Evolutionary conservation across 306 rosid species (phyloP).

Genomic region (Sphenostylis stenocarpa): DNA sequence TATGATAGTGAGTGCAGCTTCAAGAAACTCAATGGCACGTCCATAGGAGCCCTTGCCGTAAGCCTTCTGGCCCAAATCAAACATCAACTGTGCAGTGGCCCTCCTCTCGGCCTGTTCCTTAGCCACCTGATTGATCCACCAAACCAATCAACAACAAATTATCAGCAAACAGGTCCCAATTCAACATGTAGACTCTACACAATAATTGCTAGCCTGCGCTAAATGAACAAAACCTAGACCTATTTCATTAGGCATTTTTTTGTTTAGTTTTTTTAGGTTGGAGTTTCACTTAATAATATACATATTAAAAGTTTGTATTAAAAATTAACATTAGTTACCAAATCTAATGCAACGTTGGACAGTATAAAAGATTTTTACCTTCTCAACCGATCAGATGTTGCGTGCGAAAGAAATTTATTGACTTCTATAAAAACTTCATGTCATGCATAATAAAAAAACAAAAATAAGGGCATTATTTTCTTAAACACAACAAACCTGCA

Average conservation of each 20-base stretch:
- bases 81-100: slow-evolving; percentile 91
- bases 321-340: not conserved
- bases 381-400: not conserved
- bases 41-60: slow-evolving; percentile 90
- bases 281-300: not conserved
- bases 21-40: slow-evolving; percentile 88
- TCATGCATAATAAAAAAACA: not conserved
- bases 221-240: not conserved
- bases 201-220: not conserved
- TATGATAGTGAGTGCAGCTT: slow-evolving; percentile 90
- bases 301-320: not conserved
- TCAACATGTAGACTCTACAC: not conserved
- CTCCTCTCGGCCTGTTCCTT: slow-evolving; percentile 95
- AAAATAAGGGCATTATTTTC: not conserved
- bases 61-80: slow-evolving; percentile 92
- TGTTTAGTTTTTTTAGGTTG: not conserved
- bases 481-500: no score
- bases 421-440: not conserved
- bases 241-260: not conserved
- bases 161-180: not conserved
- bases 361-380: not conserved
- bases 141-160: slow-evolving; percentile 12
- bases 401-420: not conserved
- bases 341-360: not conserved
- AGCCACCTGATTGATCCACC: slow-evolving; percentile 65